Base-by-base conservation (phyloP, 2,329 filamentous ascomycete species). In the Botrytis galanthina region DNA sequence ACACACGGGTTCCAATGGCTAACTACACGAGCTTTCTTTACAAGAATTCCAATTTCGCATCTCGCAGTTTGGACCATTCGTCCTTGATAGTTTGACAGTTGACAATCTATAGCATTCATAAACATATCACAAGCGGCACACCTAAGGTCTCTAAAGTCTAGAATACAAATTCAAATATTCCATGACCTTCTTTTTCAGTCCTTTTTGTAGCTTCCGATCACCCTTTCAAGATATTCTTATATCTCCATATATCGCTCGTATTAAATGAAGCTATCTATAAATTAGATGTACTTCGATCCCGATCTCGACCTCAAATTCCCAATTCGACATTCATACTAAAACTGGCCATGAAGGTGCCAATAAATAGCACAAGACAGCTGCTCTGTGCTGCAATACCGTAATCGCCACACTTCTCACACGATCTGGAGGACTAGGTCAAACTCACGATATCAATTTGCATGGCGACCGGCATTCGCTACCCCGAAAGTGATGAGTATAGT, bases 11-110 rank as follows among this genome's bases (percentile, higher is more conserved):
- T 37, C 0, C 16, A 37, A 37, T 14, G 0, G 5, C 20, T 35
- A 26, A 8, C 32, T 1, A 26, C 35, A 37, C 5, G 5, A 60
- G 4, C 18, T 22, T 12, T 37, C 29, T 7, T 14, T 22, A 12
- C 18, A 12, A 12, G 2, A 22, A 35, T 35, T 26, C 4, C 20
- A 14, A 14, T 14, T 26, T 12, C 2, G 4, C 9, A 1, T 5
- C 20, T 5, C 32, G 57, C 22, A 60, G 18, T 8, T 12, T 10
- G 1, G 0, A 0, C 9, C 1, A 18, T 4, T 10, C 1, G 1
- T 22, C 6, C 1, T 51, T 14, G 10, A 20, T 7, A 8, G 4
- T 51, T 26, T 14, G 7, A 14, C 0, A n/a, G 0, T 2, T 2
- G 3, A 6, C 5, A 3, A 2, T 5, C 3, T 6, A 51, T n/a